Base-by-base conservation (phyloP, 73 alveolate genomes). In the Uronychia setigera region DNA sequence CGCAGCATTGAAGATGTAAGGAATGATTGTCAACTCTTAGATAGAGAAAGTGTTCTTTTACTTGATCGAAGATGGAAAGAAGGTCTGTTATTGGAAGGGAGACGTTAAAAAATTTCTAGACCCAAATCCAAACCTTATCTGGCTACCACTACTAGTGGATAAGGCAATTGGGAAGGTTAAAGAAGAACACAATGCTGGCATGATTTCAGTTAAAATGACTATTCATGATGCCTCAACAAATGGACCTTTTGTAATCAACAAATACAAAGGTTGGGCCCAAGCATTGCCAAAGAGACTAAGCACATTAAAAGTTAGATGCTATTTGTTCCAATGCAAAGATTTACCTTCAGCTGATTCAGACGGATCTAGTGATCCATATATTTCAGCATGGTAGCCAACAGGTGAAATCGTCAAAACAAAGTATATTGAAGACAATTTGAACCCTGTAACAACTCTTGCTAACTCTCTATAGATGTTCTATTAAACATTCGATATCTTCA, bases 341-440 rank as follows among this genome's bases (percentile, higher is more conserved):
- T 83, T 95, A 77, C 93, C 96, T 9, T 81, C 97, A 5, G 97
- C 98, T 31, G 99, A 95, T 85, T 82, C 92, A 35, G 89, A 87
- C 74, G 97, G 98, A n/a, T 79, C 91, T 25, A 86, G 94, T 58
- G 98, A 95, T 60, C 99, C 99, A 5, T 95, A 85, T 80, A 88
- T 93, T 0, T 83, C 59, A 60, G 80, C 93, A 25, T 82, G 93
- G 81, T 83, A 90, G 33, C 85, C 78, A 0, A 87, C 85, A 14
- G 92, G 76, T 77, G 58, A 59, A 81, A 74, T 46, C 31, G 31
- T 32, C n/a, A 30, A 85, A 80, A 93, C 95, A 26, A 74, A 80
- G 26, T 75, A 46, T 32, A 87, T 86, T 59, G 82, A 87, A 75
- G 94, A 93, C 74, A 95, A 95, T 76, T 78, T 91, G 82, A 91